A percentile compares a stretch with the other conserved stretches of the same genome.
phyloP scores from a whole-genome alignment of 2,329 filamentous ascomycete genomes.

The Colletotrichum tamarilloi region DNA sequence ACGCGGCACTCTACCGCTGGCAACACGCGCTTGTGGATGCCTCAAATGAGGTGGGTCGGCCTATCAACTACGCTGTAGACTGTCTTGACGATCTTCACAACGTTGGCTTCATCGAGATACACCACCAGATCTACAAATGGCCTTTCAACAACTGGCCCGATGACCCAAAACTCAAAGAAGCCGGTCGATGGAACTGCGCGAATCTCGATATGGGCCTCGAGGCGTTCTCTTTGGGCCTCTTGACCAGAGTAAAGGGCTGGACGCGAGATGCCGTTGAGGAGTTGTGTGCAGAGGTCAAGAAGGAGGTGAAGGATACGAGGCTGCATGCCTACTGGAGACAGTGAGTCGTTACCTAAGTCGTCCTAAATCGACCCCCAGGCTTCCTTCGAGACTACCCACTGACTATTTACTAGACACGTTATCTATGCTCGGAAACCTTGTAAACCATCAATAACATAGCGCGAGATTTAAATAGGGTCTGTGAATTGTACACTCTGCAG shows the following conservation, averaged over 20 bases:
- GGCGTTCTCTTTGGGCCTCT: conserved; percentile 48
- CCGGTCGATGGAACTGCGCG: conserved; percentile 38
- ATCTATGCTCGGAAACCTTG: background rate
- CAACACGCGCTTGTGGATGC: conserved; percentile 43
- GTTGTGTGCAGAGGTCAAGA: conserved; percentile 38
- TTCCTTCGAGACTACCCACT: too few species aligned
- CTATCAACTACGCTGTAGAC: conserved; percentile 40
- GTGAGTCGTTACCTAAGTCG: background rate
- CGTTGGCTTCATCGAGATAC: conserved; percentile 19
- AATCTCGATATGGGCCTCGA: conserved; percentile 47
- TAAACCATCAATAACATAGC: too few species aligned
- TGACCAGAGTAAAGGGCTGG: conserved; percentile 51
- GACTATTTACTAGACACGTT: background rate
- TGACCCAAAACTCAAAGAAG: conserved; percentile 33
- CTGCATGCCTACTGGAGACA: conserved; percentile 41
- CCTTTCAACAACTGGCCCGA: conserved; percentile 38
- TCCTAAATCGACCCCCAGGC: too few species aligned
- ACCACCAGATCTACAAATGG: conserved; percentile 4
- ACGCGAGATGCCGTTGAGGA: conserved; percentile 41
- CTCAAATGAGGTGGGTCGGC: conserved; percentile 42
- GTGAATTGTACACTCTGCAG: too few species aligned
- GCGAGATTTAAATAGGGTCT: too few species aligned
- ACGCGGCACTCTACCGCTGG: conserved; percentile 45
- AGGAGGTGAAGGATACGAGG: conserved; percentile 38
- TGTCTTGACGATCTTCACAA: conserved; percentile 39